phyloP scores from a whole-genome alignment of 108 stramenopile species.

The Nitzschia sp. region DNA sequence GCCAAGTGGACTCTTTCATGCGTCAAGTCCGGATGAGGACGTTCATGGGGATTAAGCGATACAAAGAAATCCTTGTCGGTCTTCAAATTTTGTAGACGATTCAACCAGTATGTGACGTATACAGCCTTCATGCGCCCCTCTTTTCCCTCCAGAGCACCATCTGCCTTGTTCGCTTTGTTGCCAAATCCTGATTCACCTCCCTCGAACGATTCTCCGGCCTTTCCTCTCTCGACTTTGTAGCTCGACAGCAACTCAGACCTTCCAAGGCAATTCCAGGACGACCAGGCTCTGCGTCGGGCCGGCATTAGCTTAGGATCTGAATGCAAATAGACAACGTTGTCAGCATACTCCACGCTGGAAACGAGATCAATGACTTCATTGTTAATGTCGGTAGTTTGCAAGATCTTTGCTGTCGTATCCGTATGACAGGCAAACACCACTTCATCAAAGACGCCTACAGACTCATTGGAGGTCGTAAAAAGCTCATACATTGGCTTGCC shows the following conservation, averaged over 20 bases:
- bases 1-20: conserved; percentile 59
- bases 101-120: conserved; percentile 96
- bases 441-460: conserved; percentile 71
- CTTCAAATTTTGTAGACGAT: conserved; percentile 89
- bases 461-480: conserved; percentile 36
- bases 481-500: conserved; percentile 43
- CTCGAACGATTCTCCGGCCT: conserved; percentile 57
- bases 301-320: conserved; percentile 93
- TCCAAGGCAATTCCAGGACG: conserved; percentile 94
- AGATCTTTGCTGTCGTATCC: conserved; percentile 58
- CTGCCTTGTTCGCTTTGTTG: conserved; percentile 27
- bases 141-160: conserved; percentile 51
- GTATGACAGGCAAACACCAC: conserved; percentile 95
- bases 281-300: conserved; percentile 76
- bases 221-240: conserved; percentile 8
- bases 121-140: conserved; percentile 77
- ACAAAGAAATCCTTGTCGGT: conserved; percentile 82
- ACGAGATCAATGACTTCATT: conserved; percentile 20
- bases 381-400: conserved; percentile 32
- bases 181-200: conserved; percentile 80
- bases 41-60: conserved; percentile 88
- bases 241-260: conserved; percentile 39
- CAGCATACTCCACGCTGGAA: conserved; percentile 68
- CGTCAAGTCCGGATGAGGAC: conserved; percentile 54
- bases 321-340: conserved; percentile 92